Base-by-base conservation (phyloP, 2,329 filamentous ascomycete species). In the Ilyonectria mors-panacis region DNA sequence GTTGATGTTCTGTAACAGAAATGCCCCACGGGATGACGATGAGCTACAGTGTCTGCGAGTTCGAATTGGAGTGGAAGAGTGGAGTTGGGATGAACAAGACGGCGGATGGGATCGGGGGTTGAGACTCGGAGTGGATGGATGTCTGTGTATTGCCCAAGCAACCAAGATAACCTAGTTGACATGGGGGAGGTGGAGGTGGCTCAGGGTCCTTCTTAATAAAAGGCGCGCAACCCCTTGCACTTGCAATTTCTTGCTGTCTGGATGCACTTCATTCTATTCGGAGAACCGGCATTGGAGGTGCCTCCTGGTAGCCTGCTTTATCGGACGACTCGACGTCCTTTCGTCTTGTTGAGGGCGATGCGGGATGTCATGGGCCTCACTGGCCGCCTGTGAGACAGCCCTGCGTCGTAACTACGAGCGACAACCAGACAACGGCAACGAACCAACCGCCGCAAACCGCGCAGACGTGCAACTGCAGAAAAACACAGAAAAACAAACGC, bases 131-230 rank as follows among this genome's bases (percentile, higher is more conserved):
- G 33, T 57, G 58, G 35, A 56, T 62, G 54, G 59, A 51, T 42
- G 48, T 54, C 60, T 71, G 63, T 53, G 59, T 71, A 75, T 75
- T 75, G 73, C 66, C 73, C 67, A 75, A 75, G 73, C 73, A 75
- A 75, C 72, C 59, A 64, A 62, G 67, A 57, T 42, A 19, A 42
- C 17, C 53, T 54, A 65, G 64, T 59, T 50, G 62, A 65, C 66
- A 65, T 54, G 50, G 71, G 66, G 69, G 65, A 72, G 63, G 66
- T 55, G 48, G 57, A 50, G 45, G 62, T 37, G 55, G 37, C 51
- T 42, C 28, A 23, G 57, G 45, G 28, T n/a, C 57, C 63, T 61
- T 61, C 53, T 66, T 61, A 61, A 66, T 66, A 37, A 58, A 66
- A 51, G 37, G 37, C 17, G 51, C 28, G 47, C 44, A 15, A 15